phyloP scores from a whole-genome alignment of 768 basidiomycete species.

The Boletus pseudo-olivaceus region DNA sequence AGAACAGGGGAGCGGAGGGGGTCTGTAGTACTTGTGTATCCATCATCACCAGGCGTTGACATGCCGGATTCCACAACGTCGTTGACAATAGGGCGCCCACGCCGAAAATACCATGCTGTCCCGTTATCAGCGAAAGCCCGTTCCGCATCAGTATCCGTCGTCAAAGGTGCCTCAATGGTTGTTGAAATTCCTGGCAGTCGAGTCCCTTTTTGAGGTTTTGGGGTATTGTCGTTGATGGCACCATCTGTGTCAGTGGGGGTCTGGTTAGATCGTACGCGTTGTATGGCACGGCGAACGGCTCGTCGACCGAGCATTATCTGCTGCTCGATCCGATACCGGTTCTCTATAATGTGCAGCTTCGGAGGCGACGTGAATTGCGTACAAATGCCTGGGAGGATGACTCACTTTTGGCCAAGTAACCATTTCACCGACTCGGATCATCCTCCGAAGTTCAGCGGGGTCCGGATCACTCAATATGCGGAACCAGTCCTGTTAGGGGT shows the following conservation, averaged over 20 bases:
- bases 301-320: slow-evolving; percentile 80
- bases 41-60: slow-evolving; percentile 31
- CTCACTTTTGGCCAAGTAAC: slow-evolving; percentile 97
- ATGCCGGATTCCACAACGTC: slow-evolving; percentile 30
- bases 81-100: slow-evolving; percentile 36
- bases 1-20: slow-evolving; percentile 39
- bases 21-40: slow-evolving; percentile 30
- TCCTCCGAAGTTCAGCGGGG: slow-evolving; percentile 71
- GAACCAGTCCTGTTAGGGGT: slow-evolving; percentile 66
- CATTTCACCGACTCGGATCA: slow-evolving; percentile 82
- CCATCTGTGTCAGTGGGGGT: slow-evolving; percentile 24
- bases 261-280: slow-evolving; percentile 29
- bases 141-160: slow-evolving; percentile 80
- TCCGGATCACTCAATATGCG: slow-evolving; percentile 83
- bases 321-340: slow-evolving; percentile 80
- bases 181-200: slow-evolving; percentile 19
- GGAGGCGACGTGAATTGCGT: slow-evolving; percentile 7
- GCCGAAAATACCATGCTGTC: slow-evolving; percentile 53
- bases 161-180: slow-evolving; percentile 52
- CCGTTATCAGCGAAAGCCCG: slow-evolving; percentile 55
- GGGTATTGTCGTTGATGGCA: slow-evolving; percentile 21
- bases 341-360: slow-evolving; percentile 91
- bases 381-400: background rate
- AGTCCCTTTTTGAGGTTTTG: slow-evolving; percentile 25
- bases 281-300: slow-evolving; percentile 56